Percentiles rank a stretch among this genome's conserved stretches.
phyloP scores from a whole-genome alignment of 31 red algal species.

The Odonthalia washingtoniensis region DNA sequence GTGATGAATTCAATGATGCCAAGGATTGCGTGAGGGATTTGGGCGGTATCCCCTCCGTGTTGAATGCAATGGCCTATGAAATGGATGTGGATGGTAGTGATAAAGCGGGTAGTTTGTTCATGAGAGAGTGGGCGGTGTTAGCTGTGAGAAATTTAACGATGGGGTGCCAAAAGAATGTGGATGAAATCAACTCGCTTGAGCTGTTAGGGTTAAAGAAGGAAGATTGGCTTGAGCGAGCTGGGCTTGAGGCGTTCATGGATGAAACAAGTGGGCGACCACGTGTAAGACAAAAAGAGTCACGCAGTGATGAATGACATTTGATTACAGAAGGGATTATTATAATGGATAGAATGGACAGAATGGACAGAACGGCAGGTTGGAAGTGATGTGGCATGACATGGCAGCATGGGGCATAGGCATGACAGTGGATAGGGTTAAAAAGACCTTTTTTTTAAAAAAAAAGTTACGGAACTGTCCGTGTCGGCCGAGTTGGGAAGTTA shows the following conservation, averaged over 20 bases:
- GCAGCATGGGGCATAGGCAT: too few species aligned
- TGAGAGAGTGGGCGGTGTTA: conserved; percentile 73
- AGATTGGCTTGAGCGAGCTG: conserved; percentile 62
- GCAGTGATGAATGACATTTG: too few species aligned
- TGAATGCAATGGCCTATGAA: conserved; percentile 73
- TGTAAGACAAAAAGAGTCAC: conserved; percentile 46
- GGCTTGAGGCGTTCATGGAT: conserved; percentile 66
- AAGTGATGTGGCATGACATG: too few species aligned
- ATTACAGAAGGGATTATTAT: too few species aligned
- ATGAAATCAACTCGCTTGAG: conserved; percentile 64
- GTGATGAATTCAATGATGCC: conserved; percentile 39
- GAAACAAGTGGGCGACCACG: conserved; percentile 44
- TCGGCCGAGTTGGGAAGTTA: too few species aligned
- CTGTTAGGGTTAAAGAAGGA: conserved; percentile 57
- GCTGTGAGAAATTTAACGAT: conserved; percentile 70
- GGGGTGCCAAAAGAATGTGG: conserved; percentile 54
- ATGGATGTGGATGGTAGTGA: conserved; percentile 16
- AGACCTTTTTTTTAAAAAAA: too few species aligned
- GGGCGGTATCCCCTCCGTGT: conserved; percentile 52
- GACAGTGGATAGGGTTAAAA: too few species aligned
- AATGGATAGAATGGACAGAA: too few species aligned
- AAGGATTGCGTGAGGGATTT: conserved; percentile 64
- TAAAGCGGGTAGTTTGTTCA: conserved; percentile 49
- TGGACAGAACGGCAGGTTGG: too few species aligned
- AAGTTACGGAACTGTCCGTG: too few species aligned